phyloP scores from a whole-genome alignment of 2,329 filamentous ascomycete genomes.

The Epichloe typhina region DNA sequence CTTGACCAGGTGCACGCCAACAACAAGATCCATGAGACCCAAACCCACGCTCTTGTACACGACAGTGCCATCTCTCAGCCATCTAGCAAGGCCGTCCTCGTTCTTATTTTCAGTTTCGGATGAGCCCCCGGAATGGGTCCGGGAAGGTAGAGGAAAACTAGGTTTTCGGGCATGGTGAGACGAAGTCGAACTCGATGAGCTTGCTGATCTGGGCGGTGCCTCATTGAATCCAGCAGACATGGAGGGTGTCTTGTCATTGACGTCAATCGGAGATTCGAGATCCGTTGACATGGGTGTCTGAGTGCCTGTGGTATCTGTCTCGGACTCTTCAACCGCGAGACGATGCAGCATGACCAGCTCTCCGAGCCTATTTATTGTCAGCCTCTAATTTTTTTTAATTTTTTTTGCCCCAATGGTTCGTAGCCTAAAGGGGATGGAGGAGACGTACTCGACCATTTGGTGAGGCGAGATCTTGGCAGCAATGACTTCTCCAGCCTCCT shows the following conservation, averaged over 20 bases:
- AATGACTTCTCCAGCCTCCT: conserved; percentile 78
- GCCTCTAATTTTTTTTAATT: not conserved
- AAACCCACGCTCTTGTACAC: conserved; percentile 57
- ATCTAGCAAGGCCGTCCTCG: conserved; percentile 37
- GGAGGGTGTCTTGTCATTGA: conserved; percentile 20
- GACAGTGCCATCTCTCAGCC: conserved; percentile 50
- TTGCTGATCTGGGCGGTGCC: conserved; percentile 15
- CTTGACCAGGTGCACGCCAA: conserved; percentile 44
- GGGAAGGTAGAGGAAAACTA: conserved; percentile 19
- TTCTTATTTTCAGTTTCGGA: conserved; percentile 27
- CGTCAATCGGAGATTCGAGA: conserved; percentile 16
- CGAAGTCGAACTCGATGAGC: conserved; percentile 19
- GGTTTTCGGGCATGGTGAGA: conserved; percentile 18
- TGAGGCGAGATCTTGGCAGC: conserved; percentile 58
- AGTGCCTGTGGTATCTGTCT: conserved; percentile 18
- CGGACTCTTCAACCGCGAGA: conserved; percentile 27
- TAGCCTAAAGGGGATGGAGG: not conserved
- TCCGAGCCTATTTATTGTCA: conserved; percentile 41
- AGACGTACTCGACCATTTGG: conserved; percentile 63
- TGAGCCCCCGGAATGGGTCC: conserved; percentile 17
- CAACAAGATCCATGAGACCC: conserved; percentile 52
- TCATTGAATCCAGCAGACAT: conserved; percentile 28
- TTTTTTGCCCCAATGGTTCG: not conserved
- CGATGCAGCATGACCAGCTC: conserved; percentile 56
- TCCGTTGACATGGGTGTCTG: conserved; percentile 11